These are phyloP conservation scores for Wallacemonas sp. DNA, from an alignment of 208 protist genomes.

Conservation along the genomic window DNA sequence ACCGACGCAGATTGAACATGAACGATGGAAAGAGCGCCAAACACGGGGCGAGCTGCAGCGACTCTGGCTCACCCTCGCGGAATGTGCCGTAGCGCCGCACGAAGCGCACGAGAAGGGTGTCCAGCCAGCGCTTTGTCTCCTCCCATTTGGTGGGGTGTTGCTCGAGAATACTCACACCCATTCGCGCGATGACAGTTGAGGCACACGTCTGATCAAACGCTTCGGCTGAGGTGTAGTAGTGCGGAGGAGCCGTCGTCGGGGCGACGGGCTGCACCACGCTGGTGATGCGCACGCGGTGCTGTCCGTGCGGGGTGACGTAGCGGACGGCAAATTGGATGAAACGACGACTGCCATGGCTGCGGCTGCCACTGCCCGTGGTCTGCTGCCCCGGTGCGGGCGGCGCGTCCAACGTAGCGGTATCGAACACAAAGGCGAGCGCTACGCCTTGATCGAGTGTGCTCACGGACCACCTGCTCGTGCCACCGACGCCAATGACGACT, in stretches of 20 bases:
- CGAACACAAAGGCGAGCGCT: slow-evolving; percentile 72
- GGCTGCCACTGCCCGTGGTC: background rate
- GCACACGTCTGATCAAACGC: slow-evolving; percentile 97
- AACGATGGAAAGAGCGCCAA: slow-evolving; percentile 98
- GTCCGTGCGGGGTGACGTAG: slow-evolving; percentile 86
- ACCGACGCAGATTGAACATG: slow-evolving; percentile 98
- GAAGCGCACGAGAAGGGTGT: slow-evolving; percentile 97
- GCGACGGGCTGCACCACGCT: slow-evolving; percentile 73
- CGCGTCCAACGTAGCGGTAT: slow-evolving; percentile 61
- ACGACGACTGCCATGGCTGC: slow-evolving; percentile 29
- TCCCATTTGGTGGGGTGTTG: slow-evolving; percentile 69
- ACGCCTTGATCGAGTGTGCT: slow-evolving; percentile 58
- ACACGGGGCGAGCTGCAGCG: slow-evolving; percentile 85
- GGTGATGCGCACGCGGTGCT: slow-evolving; percentile 88
- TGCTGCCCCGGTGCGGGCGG: background rate
- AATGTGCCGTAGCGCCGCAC: slow-evolving; percentile 95
- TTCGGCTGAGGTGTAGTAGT: slow-evolving; percentile 41
- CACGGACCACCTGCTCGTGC: slow-evolving; percentile 65
- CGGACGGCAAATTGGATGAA: slow-evolving; percentile 95
- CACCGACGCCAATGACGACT: slow-evolving; percentile 54
- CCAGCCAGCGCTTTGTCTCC: slow-evolving; percentile 97
- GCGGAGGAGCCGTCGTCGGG: slow-evolving; percentile 28
- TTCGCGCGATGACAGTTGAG: slow-evolving; percentile 68
- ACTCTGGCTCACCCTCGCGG: slow-evolving; percentile 77
- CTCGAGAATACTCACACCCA: slow-evolving; percentile 74